Evolutionary conservation across 805 yeast species (phyloP), one percentile per base, ranked within the genome.

Genomic region (Metschnikowia peoriensis): DNA sequence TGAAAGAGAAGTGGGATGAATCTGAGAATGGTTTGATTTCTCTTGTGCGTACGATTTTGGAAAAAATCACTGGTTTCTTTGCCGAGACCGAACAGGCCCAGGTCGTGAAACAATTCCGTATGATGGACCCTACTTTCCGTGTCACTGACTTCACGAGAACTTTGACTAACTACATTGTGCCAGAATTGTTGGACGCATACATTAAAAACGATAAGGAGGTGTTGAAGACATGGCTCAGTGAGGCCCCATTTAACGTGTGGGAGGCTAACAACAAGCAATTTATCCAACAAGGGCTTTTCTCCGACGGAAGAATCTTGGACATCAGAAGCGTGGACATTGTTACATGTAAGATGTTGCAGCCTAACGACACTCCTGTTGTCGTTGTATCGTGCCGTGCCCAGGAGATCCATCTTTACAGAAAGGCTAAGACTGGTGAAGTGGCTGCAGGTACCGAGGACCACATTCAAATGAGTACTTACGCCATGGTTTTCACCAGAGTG

Each of bases 361-460:
- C 97, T 38, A 87, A 90, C 60, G 93, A 93, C 67, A 79, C 84
- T 37, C 99, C 99, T 12, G 97, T 93, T 16, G 74, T 90, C 58
- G 97, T 94, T 49, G 89, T 91, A 56, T 88, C 96, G 46, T 91
- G 97, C 67, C 84, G 99, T 69, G 98, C 97, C 8, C 99, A 94
- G 75, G 99, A 94, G 67, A 84, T 96, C 54, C 93, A 89, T 66
- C 75, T 90, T 56, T 94, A 84, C 78, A 86, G 91, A 76, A 89
- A 88, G 68, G 83, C 85, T 56, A 92, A 92, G 76, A 88, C 97
- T 34, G 96, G 96, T 47, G 96, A 93, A 70, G 79, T 94, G 50
- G 96, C 92, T 50, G 99, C 98, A 8, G 99, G 99, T 63, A 84
- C 91, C 34, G 97, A 91, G 66, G 96, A 92, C 63, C 91, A 91